Evolutionary conservation across 768 basidiomycete species (phyloP).

Genomic region (Naganishia kalamii): DNA sequence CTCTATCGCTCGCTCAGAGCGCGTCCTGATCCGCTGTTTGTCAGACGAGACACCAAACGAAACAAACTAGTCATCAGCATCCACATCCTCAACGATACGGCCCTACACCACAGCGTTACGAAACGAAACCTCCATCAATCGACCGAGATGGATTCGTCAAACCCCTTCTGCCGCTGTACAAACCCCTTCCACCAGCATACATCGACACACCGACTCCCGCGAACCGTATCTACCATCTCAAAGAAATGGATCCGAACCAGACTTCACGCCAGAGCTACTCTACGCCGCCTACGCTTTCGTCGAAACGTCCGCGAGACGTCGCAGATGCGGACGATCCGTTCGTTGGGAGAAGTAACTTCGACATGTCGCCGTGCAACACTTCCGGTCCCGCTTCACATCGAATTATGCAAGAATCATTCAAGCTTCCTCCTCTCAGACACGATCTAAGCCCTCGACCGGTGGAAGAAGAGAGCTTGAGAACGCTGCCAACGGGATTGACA

Average conservation of each 20-base stretch:
- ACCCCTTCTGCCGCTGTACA: too few relatives aligned
- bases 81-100: too few relatives aligned
- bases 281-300: too few relatives aligned
- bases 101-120: too few relatives aligned
- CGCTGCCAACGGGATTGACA: background rate
- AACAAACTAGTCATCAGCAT: too few relatives aligned
- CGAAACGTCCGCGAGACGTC: background rate
- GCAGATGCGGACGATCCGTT: background rate
- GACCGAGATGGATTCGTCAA: slow-evolving; percentile 7
- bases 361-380: background rate
- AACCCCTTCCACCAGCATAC: background rate
- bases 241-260: background rate
- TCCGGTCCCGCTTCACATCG: background rate
- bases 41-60: too few relatives aligned
- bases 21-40: too few relatives aligned
- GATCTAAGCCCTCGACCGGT: background rate
- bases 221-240: slow-evolving; percentile 6
- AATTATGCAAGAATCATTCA: background rate
- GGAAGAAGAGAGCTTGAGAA: background rate
- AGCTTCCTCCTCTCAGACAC: background rate
- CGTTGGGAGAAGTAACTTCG: background rate
- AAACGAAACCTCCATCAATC: background rate
- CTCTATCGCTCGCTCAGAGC: background rate
- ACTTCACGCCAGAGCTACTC: background rate
- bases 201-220: slow-evolving; percentile 10